phyloP scores from a whole-genome alignment of 2,329 filamentous ascomycete genomes.

The Epicoccum sorghinum region DNA sequence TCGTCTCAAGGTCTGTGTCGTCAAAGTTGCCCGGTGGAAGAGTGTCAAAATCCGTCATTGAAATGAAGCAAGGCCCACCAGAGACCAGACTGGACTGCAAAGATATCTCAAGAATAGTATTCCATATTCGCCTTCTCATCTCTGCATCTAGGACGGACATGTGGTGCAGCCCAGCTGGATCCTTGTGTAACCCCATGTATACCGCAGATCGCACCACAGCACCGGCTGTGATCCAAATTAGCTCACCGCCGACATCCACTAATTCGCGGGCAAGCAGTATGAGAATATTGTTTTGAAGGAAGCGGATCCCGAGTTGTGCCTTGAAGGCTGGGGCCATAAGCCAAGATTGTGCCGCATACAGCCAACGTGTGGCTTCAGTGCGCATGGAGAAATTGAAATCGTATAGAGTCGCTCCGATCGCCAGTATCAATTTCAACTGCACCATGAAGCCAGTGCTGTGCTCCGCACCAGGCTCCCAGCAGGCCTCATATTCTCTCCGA shows the following conservation, averaged over 20 bases:
- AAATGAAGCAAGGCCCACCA: slow-evolving; percentile 46
- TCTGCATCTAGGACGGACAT: slow-evolving; percentile 30
- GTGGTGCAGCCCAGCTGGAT: slow-evolving; percentile 43
- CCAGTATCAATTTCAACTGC: slow-evolving; percentile 64
- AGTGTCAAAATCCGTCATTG: slow-evolving; percentile 46
- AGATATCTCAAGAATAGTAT: slow-evolving; percentile 45
- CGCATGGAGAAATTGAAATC: slow-evolving; percentile 60
- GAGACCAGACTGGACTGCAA: slow-evolving; percentile 47
- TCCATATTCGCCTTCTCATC: slow-evolving; percentile 43
- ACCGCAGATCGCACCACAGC: slow-evolving; percentile 48
- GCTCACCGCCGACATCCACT: slow-evolving; percentile 42
- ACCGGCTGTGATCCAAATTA: slow-evolving; percentile 49
- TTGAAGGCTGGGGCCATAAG: slow-evolving; percentile 61
- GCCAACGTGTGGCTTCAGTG: slow-evolving; percentile 59
- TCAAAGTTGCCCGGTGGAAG: slow-evolving; percentile 48
- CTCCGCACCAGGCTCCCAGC: slow-evolving; percentile 51
- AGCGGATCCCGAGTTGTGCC: slow-evolving; percentile 55
- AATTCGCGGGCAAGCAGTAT: slow-evolving; percentile 48
- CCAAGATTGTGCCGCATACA: slow-evolving; percentile 64
- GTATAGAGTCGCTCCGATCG: slow-evolving; percentile 60
- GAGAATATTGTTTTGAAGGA: slow-evolving; percentile 55
- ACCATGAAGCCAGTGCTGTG: slow-evolving; percentile 57
- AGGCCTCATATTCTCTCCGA: slow-evolving; percentile 54
- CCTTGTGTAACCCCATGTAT: slow-evolving; percentile 50
- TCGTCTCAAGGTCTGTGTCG: slow-evolving; percentile 46